Evolutionary conservation across 2,329 filamentous ascomycete genomes (phyloP).

Genomic region (Amylocarpus encephaloides): DNA sequence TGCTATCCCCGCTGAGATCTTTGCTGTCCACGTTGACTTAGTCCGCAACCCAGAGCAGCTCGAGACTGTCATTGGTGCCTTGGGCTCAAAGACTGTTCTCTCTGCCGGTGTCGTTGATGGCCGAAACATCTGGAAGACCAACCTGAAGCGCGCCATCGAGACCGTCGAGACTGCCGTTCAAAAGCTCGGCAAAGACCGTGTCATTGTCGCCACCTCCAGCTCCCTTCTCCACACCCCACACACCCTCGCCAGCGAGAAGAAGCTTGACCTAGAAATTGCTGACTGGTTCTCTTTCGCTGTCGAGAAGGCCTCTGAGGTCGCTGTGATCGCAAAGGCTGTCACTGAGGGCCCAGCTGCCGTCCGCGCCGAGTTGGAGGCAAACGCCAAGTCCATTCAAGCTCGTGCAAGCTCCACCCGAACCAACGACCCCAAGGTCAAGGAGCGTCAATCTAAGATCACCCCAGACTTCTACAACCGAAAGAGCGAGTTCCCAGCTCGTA

Average conservation of each 20-base stretch:
- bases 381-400: slow-evolving; percentile 87
- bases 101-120: slow-evolving; percentile 97
- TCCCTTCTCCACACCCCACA: slow-evolving; percentile 98
- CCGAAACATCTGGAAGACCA: slow-evolving; percentile 99
- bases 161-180: slow-evolving; percentile 82
- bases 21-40: slow-evolving; percentile 89
- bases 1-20: slow-evolving; percentile 69
- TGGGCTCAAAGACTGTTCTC: slow-evolving; percentile 83
- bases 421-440: slow-evolving; percentile 97
- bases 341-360: slow-evolving; percentile 86
- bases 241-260: slow-evolving; percentile 98
- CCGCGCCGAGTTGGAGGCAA: slow-evolving; percentile 85
- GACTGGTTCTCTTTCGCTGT: slow-evolving; percentile 99
- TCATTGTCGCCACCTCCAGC: slow-evolving; percentile 93
- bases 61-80: slow-evolving; percentile 70
- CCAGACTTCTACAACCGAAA: slow-evolving; percentile 85
- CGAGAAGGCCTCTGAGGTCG: slow-evolving; percentile 89
- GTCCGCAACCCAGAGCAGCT: slow-evolving; percentile 99
- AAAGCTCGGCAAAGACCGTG: slow-evolving; percentile 94
- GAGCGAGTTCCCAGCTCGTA: slow-evolving; percentile 79
- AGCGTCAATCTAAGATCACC: slow-evolving; percentile 84
- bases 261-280: slow-evolving; percentile 83
- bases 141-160: slow-evolving; percentile 94
- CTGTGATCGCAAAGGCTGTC: slow-evolving; percentile 92
- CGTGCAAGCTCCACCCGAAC: slow-evolving; percentile 89